Base-by-base conservation (phyloP, 495 filamentous ascomycete genomes). In the Filosporella fistucella region DNA sequence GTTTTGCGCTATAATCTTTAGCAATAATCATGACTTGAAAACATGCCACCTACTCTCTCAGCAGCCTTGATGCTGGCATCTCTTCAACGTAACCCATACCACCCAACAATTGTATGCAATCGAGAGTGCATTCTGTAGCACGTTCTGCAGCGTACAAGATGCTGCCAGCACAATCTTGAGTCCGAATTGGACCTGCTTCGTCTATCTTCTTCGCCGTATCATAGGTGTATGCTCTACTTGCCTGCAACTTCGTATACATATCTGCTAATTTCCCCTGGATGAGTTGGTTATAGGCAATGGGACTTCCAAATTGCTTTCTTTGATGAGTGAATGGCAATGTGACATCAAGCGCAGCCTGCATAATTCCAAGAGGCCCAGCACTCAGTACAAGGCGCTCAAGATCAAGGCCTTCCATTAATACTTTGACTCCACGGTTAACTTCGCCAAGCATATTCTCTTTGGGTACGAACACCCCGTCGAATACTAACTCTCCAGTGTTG, bases 21-120 rank as follows among this genome's bases (percentile, higher is more conserved):
- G 41, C 9, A 42, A 42, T 22, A 23, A 40, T 34, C 20, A 22
- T 4, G 7, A 43, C 3, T 5, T 20, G 20, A 23, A 23, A 28
- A 26, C 9, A 0, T 14, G 16, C 12, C 30, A 66, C 68, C 57
- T 51, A 75, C 71, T 98, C 93, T 42, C 93, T 69, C 47, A 97
- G 66, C 45, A 98, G 67, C 36, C 93, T 71, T 17, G 89, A 91
- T 7, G 87, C 91, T 0, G 89, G 82, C 63, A 97, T 86, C 71
- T 98, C 93, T 66, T 96, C 95, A 54, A 93, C 76, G 64, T 97
- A 98, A 4, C 93, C 93, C 76, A 89, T 98, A 2, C 93, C 93
- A 23, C 93, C 93, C 67, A 98, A 76, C 24, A 95, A 71, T 67
- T 98, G 93, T 45, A 98, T 88, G n/a, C 85, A 86, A 63, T 97